Evolutionary conservation across 345 rosid species (phyloP), one percentile per base, ranked within the genome.

Genomic region (Gossypium mustelinum): DNA sequence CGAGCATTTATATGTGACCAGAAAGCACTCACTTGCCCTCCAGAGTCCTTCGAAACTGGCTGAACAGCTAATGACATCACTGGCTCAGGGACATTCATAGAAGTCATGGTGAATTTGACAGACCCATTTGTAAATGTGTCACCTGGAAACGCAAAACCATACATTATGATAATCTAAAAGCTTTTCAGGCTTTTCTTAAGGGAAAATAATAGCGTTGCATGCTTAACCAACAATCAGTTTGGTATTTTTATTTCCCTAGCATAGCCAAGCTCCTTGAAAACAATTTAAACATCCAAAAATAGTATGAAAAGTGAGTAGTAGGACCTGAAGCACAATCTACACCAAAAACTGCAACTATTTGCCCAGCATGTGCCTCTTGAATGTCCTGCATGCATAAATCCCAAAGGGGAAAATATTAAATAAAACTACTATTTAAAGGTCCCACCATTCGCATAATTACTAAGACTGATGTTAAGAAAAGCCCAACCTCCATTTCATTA

Each of bases 81-180:
- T 27, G 97, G 99, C 85, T 96, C 97, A 69, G 99, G 99, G 48
- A 96, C 98, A 85, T 86, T 92, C 99, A 96, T 96, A 29, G 99
- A 96, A 44, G 99, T 96, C 99, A 96, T 96, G 72, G 99, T 96
- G 81, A 93, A 96, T 83, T 69, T 89, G 66, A 93, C 93, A 74
- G 97, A 85, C 60, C 99, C 99, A 83, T 90, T 90, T 18, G 99
- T 93, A 82, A 96, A 96, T 71, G 99, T 92, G 77, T 96, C 97
- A 25, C 99, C 99, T 93, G 83, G 44, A 50, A 67, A 68, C 20
- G 65, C 51, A 59, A 47, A 27, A 68, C 41, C 20, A 14, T 20
- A 13, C 8, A 44, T 56, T 22, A 72, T 14, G 7, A 57, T 7
- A 50, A 22, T 60, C 20, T 45, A 10, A 73, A 43, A 41, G 57